Percentiles rank a stretch among this genome's conserved stretches.
Evolutionary conservation across 208 protist genomes (phyloP).

Genomic region (Trypanosoma scelopori): DNA sequence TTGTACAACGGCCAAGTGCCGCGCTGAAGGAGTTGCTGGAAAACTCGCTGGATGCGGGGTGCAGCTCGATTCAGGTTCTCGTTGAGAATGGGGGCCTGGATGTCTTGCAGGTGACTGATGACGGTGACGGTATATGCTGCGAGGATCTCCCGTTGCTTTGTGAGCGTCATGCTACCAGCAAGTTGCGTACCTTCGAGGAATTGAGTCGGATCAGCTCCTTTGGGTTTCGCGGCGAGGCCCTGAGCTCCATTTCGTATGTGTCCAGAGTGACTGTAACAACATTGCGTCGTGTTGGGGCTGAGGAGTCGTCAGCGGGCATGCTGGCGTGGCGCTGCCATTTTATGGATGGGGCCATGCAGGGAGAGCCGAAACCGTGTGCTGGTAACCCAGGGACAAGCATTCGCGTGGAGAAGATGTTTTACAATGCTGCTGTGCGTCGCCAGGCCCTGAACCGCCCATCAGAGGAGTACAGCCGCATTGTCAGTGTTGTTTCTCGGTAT

Average conservation of each 20-base stretch:
- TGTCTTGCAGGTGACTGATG: conserved; percentile 96
- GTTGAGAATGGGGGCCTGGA: conserved; percentile 95
- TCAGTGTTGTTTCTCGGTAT: conserved; percentile 91
- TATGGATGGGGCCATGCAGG: conserved; percentile 93
- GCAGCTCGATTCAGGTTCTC: conserved; percentile 87
- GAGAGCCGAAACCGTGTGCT: conserved; percentile 70
- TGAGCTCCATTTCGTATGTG: conserved; percentile 87
- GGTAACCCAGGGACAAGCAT: conserved; percentile 89
- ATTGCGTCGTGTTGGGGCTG: conserved; percentile 23
- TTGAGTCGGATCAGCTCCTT: conserved; percentile 84
- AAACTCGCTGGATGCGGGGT: conserved; percentile 96
- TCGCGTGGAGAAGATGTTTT: conserved; percentile 89
- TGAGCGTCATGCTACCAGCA: conserved; percentile 97
- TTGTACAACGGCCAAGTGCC: conserved; percentile 96
- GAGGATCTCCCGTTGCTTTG: conserved; percentile 97
- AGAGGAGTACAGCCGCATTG: conserved; percentile 94
- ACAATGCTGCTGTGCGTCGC: conserved; percentile 75
- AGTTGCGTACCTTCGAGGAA: conserved; percentile 89
- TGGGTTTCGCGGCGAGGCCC: conserved; percentile 92
- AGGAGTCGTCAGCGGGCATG: conserved; percentile 2
- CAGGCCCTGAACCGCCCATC: conserved; percentile 73
- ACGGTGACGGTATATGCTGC: conserved; percentile 95
- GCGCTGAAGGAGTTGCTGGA: conserved; percentile 99
- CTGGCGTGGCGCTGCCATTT: conserved; percentile 65
- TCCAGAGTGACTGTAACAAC: conserved; percentile 75